Evolutionary conservation across 371 early-diverging fungal genomes (phyloP), one percentile per base, ranked within the genome.

Genomic region (Rhizopus microsporus): DNA sequence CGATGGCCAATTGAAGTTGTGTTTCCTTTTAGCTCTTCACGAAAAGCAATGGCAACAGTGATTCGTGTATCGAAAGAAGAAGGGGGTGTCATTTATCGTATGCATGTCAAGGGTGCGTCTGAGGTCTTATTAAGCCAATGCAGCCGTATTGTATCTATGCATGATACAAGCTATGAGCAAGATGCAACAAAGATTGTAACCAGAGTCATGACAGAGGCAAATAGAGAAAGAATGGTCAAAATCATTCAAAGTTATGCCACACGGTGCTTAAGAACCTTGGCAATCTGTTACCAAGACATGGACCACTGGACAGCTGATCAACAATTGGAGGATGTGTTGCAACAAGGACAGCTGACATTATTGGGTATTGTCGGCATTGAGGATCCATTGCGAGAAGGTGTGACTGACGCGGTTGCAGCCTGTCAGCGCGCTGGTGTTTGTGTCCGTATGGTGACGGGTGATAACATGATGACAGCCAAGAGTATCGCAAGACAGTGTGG

Each of bases 401-500:
- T 92, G 5, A 69, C 75, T 17, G 84, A 88, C 7, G 88, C 89
- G 8, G 88, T 91, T 12, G 49, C 61, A 9, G 68, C 64, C 8
- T 90, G 89, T 62, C 82, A 86, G 63, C 64, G 74, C 15, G 94
- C 93, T 12, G 93, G 93, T 34, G 88, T 93, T 4, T 71, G 77
- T 58, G 89, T 94, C 6, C 83, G 89, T 3, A 94, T 93, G 93
- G 90, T 94, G 7, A 92, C 93, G 16, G 93, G 93, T 50, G 93
- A 92, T 63, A 87, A 88, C 59, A 68, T 90, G 59, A 50, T 80
- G 48, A 91, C 89, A n/a, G 91, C 93, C 30, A 80, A 80, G 59
- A 77, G 82, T 13, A 89, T 92, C 57, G 92, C 91, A 9, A 70
- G 71, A 16, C 84, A 89, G 63, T 85, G 86, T 54, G 85, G 85